Percentiles rank a stretch among this genome's conserved stretches.
phyloP scores from a whole-genome alignment of 2,329 filamentous ascomycete genomes.

The Sporothrix brunneoviolacea region DNA sequence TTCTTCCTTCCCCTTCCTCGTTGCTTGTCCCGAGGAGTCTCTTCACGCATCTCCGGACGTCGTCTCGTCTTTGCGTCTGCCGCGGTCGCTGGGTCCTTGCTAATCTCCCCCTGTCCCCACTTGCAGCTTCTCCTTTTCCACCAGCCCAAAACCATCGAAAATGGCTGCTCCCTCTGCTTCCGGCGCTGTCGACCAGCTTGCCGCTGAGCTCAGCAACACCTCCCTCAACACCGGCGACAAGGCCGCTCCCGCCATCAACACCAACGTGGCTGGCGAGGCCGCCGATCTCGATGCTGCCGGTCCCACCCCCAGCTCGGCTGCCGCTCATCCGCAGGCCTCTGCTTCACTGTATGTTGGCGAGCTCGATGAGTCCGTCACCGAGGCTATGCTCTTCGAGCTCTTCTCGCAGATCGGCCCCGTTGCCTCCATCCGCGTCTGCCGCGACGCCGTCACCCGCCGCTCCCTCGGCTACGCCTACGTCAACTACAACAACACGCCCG shows the following conservation, averaged over 20 bases:
- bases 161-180: conserved; percentile 56
- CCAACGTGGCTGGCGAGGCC: conserved; percentile 52
- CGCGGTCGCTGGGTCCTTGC: too few species aligned
- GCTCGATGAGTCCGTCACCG: conserved; percentile 93
- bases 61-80: too few species aligned
- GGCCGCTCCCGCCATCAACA: conserved; percentile 65
- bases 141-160: conserved; percentile 29
- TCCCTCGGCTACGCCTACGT: conserved; percentile 99
- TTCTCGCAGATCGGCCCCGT: conserved; percentile 99
- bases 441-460: conserved; percentile 95
- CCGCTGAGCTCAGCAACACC: conserved; percentile 67
- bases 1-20: too few species aligned
- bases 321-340: conserved; percentile 77
- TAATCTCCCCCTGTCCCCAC: conserved; percentile 15
- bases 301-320: conserved; percentile 66
- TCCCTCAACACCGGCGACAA: conserved; percentile 62
- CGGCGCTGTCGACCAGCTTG: conserved; percentile 70
- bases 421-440: conserved; percentile 98
- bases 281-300: conserved; percentile 59
- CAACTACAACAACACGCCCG: conserved; percentile 97
- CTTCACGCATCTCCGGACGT: too few species aligned
- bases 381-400: conserved; percentile 99
- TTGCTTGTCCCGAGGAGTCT: too few species aligned
- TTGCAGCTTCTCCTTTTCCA: conserved; percentile 17
- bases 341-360: conserved; percentile 98